Base-by-base conservation (phyloP, 176 grass and related monocot genomes). In the Metroxylon sagu region DNA sequence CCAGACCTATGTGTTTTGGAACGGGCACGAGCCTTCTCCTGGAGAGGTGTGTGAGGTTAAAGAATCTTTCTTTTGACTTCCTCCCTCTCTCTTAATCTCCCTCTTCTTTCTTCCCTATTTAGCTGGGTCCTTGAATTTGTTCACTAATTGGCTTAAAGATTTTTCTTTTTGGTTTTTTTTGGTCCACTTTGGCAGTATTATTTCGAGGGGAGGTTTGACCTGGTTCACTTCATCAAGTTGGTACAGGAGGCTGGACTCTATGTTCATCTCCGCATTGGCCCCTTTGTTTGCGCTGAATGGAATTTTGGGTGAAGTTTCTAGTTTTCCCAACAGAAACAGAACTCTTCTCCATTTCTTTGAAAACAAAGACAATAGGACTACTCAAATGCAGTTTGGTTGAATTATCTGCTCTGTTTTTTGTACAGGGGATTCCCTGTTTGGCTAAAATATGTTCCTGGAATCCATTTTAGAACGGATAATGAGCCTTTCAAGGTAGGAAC, bases 1-100 rank as follows among this genome's bases (percentile, higher is more conserved):
- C 72, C 93, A 98, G 84, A 98, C 93, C 12, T 98, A 98, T 75
- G 93, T 98, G 4, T 98, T 98, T 71, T 92, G 93, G 93, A 98
- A 92, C 29, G 93, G 87, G 58, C 93, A 98, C 56, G 93, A 98
- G 59, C 93, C 93, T 50, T 76, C 81, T 58, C 82, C 78, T n/a
- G 84, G 84, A n/a, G 57, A 92, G 84, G 93, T 98, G 58, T n/a
- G 74, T 57, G 15, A 69, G 70, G 27, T 50, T 52, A 14, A 5
- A 31, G 21, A 56, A n/a, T 52, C 18, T 19, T 66, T 29, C 59
- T 59, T 57, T 16, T n/a, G n/a, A n/a, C n/a, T n/a, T n/a, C n/a
- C n/a, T 6, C 43, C 12, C 14, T 10, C 31, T 51, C 43, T 8
- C 21, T 30, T 49, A 4, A 60, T 50, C 26, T n/a, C 14, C 18